Evolutionary conservation across 2,329 filamentous ascomycete genomes (phyloP), one percentile per base, ranked within the genome.

Genomic region (Monosporascus sp.): DNA sequence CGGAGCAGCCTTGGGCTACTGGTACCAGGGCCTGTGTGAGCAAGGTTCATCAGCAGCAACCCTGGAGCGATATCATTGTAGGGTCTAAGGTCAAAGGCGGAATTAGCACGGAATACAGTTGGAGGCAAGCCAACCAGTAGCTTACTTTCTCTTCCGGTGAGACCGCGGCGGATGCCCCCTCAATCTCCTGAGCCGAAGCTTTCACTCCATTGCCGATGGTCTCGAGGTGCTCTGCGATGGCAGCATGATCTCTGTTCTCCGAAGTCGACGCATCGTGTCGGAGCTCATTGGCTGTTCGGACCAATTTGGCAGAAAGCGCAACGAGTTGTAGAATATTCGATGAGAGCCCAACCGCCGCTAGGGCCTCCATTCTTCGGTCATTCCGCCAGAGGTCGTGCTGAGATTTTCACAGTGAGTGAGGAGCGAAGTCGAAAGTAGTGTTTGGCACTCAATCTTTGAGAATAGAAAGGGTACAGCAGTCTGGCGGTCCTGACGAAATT

Each of bases 281-380:
- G 18, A 62, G 56, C 46, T 60, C 57, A 20, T 50, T 58, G 11
- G 51, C 53, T 24, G 52, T 60, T 18, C 35, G 22, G n/a, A 62
- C 44, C 6, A 60, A 48, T 44, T 59, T 53, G 15, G 53, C 20
- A 15, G 50, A 49, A 36, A 60, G 57, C 5, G 60, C 59, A 7
- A 60, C 51, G 36, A 61, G 58, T 31, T 58, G 56, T 5, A 62
- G 18, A 18, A 62, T 48, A 24, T 62, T 62, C 22, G 61, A 56
- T 20, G 60, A 56, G n/a, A 63, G 54, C 1, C 60, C 54, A 37
- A 63, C 46, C n/a, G 54, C 57, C 38, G 44, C 58, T 35, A 62
- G 11, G 9, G 60, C 56, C 49, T 63, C 58, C 57, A 62, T 62
- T 45, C 5, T 62, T 45, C 3, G n/a, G 20, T 36, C 9, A 17